Percentiles rank a stretch among this genome's conserved stretches.
These are phyloP conservation scores for Blastobotrys ciferrii DNA, from an alignment of 1,139 yeast genomes.

Conservation along the genomic window DNA sequence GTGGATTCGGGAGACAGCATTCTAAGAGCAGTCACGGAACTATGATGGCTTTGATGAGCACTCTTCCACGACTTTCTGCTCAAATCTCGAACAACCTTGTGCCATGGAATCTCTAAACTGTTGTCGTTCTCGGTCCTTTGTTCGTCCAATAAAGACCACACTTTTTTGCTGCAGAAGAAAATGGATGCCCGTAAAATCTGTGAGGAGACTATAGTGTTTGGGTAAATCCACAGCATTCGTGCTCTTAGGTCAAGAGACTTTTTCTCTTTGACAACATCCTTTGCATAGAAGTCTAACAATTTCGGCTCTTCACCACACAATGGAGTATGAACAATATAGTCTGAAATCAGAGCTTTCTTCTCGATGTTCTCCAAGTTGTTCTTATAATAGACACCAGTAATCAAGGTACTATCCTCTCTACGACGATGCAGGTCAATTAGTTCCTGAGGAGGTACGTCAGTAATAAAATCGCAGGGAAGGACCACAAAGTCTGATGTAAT, in stretches of 20 bases:
- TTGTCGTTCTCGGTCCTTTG: slow-evolving; percentile 18
- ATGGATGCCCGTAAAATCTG: slow-evolving; percentile 74
- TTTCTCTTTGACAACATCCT: slow-evolving; percentile 61
- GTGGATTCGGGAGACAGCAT: slow-evolving; percentile 44
- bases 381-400: slow-evolving; percentile 59
- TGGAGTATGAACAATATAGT: slow-evolving; percentile 56
- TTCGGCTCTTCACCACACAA: slow-evolving; percentile 49
- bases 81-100: slow-evolving; percentile 76
- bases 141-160: slow-evolving; percentile 44
- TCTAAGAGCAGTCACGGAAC: slow-evolving; percentile 9
- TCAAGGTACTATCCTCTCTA: slow-evolving; percentile 63
- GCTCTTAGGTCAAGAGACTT: slow-evolving; percentile 76
- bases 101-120: slow-evolving; percentile 47
- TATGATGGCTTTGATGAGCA: slow-evolving; percentile 21
- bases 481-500: slow-evolving; percentile 61
- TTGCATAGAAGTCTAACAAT: slow-evolving; percentile 68
- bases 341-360: slow-evolving; percentile 64
- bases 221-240: slow-evolving; percentile 86
- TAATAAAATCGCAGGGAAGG: slow-evolving; percentile 89
- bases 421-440: slow-evolving; percentile 78
- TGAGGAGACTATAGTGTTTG: slow-evolving; percentile 72
- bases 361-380: slow-evolving; percentile 73
- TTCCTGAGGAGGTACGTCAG: slow-evolving; percentile 88
- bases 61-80: slow-evolving; percentile 94
- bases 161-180: slow-evolving; percentile 65